A percentile compares a stretch with the other conserved stretches of the same genome.
Evolutionary conservation across 192 early-diverging fungal species (phyloP).

Genomic region (Dimargaris xerosporica): DNA sequence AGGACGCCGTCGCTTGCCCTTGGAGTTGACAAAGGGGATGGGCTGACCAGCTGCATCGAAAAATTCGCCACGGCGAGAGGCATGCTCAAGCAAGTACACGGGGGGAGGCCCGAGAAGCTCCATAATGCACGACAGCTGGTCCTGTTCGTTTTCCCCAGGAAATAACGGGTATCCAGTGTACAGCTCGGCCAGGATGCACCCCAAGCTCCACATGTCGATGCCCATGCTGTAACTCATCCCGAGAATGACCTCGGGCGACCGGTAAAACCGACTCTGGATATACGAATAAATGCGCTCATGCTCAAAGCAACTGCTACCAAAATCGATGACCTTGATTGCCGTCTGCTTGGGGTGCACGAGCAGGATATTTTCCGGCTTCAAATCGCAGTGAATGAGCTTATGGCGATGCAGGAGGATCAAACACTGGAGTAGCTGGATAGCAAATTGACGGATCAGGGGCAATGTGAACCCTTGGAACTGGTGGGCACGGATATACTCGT

Average conservation of each 20-base stretch:
- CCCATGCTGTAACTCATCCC: conserved; percentile 74
- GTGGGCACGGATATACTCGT: conserved; percentile 91
- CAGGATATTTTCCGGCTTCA: conserved; percentile 94
- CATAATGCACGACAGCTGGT: conserved; percentile 91
- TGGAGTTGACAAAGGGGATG: conserved; percentile 48
- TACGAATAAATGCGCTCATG: conserved; percentile 94
- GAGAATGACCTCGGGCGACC: conserved; percentile 92
- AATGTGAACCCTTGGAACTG: conserved; percentile 63
- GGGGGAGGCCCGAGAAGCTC: conserved; percentile 77
- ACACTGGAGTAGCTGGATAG: conserved; percentile 70
- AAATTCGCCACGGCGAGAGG: conserved; percentile 68
- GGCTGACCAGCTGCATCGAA: conserved; percentile 39
- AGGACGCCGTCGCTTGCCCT: conserved; percentile 76
- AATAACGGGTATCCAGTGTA: conserved; percentile 84
- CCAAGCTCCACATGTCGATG: conserved; percentile 97
- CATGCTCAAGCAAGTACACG: conserved; percentile 52
- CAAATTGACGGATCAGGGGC: conserved; percentile 33
- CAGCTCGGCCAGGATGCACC: conserved; percentile 88
- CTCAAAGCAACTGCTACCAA: conserved; percentile 88
- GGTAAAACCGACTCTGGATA: conserved; percentile 93
- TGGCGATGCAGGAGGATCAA: conserved; percentile 54
- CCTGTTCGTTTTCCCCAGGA: conserved; percentile 94
- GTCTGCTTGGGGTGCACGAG: conserved; percentile 44
- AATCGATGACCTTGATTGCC: conserved; percentile 95
- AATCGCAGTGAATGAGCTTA: conserved; percentile 85